A percentile compares a stretch with the other conserved stretches of the same genome.
Conservation (phyloP, 2,329 filamentous ascomycete species). For the Fusarium armeniacum region DNA sequence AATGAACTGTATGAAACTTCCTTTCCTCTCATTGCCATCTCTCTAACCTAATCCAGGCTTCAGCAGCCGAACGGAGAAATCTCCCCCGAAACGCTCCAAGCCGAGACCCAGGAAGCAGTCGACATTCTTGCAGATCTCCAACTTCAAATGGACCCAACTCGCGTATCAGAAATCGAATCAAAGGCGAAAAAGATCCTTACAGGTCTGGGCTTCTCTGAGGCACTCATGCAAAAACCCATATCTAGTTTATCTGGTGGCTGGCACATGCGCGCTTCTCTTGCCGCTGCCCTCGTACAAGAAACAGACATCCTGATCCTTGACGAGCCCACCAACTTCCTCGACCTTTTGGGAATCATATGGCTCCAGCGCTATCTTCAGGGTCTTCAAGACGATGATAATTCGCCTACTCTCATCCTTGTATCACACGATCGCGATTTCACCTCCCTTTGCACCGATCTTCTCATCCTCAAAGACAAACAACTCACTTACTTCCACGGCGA, state of each 20-base stretch:
- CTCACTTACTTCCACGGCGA: conserved; percentile 83
- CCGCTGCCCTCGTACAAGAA: conserved; percentile 76
- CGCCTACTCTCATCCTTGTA: conserved; percentile 80
- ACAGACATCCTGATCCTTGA: conserved; percentile 85
- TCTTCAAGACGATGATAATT: conserved; percentile 65
- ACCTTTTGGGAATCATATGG: conserved; percentile 87
- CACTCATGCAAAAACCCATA: conserved; percentile 70
- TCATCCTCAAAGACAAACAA: conserved; percentile 79
- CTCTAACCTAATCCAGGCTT: conserved; percentile 51
- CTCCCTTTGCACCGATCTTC: conserved; percentile 80
- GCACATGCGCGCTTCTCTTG: conserved; percentile 78
- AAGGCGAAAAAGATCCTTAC: conserved; percentile 75
- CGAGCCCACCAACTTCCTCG: conserved; percentile 89
- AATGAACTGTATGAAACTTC: conserved; percentile 60
- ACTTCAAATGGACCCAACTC: conserved; percentile 75
- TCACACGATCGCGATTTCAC: conserved; percentile 89
- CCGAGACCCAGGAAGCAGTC: conserved; percentile 77
- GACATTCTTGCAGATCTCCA: conserved; percentile 79
- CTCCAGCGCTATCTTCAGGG: conserved; percentile 78
- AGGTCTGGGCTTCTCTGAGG: conserved; percentile 79
- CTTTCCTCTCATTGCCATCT: rapidly evolving
- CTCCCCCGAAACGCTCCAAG: conserved; percentile 67
- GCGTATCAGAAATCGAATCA: conserved; percentile 73
- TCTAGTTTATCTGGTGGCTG: conserved; percentile 81
- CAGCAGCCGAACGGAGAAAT: conserved; percentile 70